Base-by-base conservation (phyloP, 179 eudicot genomes). In the Pouteria campechiana region DNA sequence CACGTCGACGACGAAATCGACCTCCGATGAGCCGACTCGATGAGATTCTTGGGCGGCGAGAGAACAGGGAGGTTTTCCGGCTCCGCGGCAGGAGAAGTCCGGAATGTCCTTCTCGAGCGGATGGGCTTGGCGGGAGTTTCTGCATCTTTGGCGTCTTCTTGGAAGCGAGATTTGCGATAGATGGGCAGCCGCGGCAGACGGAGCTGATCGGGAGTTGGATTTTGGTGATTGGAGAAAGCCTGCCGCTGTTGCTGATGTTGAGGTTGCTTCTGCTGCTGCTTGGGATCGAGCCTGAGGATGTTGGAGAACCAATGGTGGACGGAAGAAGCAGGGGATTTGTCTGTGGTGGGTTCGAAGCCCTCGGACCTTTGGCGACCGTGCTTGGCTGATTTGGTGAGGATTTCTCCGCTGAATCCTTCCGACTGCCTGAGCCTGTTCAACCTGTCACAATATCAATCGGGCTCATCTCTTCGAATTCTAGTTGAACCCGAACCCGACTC, bases 291-390 rank as follows among this genome's bases (percentile, higher is more conserved):
- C 14, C 57, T 54, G 52, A 72, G 49, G 52, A 50, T 51, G 55
- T 63, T 63, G 41, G 69, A 66, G 45, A 66, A 28, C 72, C 72
- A 62, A 21, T 50, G 62, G 9, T 66, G 73, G 52, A 62, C 56
- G 3, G 52, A 39, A 11, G 70, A 50, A 14, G 55, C 16, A 12
- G 73, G 66, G 40, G 67, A 58, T 15, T 8, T 7, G 6, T 54
- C 62, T 25, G 36, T 49, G 19, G 39, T 17, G 2, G 38, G 3
- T 19, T 32, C 50, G 17, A 47, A 2, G 17, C 48, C 3, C 14
- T 50, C 42, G 1, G 72, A 57, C n/a, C 54, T 57, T 44, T 37
- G 61, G 19, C 69, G 55, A 44, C 17, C 46, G 46, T 62, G 73
- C 25, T 41, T 59, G 0, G 65, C 73, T 10, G 78, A 41, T 42